These are phyloP conservation scores for Lagenidium giganteum DNA, from an alignment of 352 stramenopile genomes.

Conservation along the genomic window DNA sequence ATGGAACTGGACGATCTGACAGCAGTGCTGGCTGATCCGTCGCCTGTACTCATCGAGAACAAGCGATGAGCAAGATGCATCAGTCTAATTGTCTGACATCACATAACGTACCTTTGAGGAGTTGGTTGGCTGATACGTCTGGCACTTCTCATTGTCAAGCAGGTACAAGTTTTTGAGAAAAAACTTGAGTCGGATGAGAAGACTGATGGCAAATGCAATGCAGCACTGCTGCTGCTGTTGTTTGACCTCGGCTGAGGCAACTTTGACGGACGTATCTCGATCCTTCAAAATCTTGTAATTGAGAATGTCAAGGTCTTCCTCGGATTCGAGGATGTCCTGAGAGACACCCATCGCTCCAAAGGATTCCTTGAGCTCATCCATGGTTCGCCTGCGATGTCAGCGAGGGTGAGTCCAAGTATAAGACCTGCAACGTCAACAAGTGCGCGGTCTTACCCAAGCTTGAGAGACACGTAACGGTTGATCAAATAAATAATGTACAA, in stretches of 20 bases:
- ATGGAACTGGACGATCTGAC: slow-evolving; percentile 9
- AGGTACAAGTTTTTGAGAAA: slow-evolving; percentile 61
- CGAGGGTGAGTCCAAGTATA: not conserved
- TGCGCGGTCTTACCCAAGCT: slow-evolving; percentile 62
- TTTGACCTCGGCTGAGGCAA: slow-evolving; percentile 12
- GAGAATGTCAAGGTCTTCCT: slow-evolving; percentile 42
- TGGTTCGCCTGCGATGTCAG: slow-evolving; percentile 26
- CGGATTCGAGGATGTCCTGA: slow-evolving; percentile 28
- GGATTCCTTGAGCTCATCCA: slow-evolving; percentile 47
- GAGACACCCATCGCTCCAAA: slow-evolving; percentile 35
- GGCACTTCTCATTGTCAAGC: slow-evolving; percentile 74
- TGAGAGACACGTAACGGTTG: slow-evolving; percentile 77
- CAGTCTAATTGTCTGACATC: not conserved
- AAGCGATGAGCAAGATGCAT: not conserved
- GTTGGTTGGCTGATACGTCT: slow-evolving; percentile 66
- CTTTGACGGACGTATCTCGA: no score
- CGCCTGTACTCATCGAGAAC: slow-evolving; percentile 10
- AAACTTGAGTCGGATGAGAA: slow-evolving; percentile 75
- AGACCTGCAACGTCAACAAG: no score
- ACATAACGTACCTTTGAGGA: slow-evolving; percentile 33
- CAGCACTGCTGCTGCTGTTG: slow-evolving; percentile 16
- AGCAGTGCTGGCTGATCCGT: slow-evolving; percentile 22
- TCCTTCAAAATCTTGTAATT: slow-evolving; percentile 33
- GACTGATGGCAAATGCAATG: slow-evolving; percentile 48
- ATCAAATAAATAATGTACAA: slow-evolving; percentile 86